These are phyloP conservation scores for Fusarium coffeatum DNA, from an alignment of 2,329 filamentous ascomycete genomes.

Conservation along the genomic window DNA sequence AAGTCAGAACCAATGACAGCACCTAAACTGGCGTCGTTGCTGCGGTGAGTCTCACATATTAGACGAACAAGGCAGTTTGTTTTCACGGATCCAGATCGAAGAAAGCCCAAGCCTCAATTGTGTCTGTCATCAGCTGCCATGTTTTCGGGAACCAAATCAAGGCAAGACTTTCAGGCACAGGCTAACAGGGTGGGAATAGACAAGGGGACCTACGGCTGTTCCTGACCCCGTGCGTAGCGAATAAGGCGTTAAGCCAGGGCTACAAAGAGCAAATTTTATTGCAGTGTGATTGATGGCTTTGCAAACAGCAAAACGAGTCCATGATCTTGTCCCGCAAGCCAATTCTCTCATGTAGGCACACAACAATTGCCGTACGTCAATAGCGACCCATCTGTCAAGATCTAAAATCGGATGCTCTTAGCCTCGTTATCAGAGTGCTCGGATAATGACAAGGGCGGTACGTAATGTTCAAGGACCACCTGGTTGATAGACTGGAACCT, in stretches of 20 bases:
- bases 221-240: conserved; percentile 34
- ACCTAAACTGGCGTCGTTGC: conserved; percentile 18
- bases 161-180: conserved; percentile 23
- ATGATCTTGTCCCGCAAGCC: not conserved
- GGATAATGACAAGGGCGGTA: conserved; percentile 23
- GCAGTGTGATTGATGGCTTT: not conserved
- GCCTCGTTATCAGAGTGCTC: conserved; percentile 14
- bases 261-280: not conserved
- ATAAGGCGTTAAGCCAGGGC: conserved; percentile 11
- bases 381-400: conserved; percentile 28
- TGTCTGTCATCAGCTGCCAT: conserved; percentile 42
- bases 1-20: conserved; percentile 18
- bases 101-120: conserved; percentile 41
- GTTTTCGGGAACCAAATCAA: conserved; percentile 19
- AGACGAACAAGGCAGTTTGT: conserved; percentile 26
- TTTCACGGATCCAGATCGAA: conserved; percentile 33
- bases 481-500: conserved; percentile 16
- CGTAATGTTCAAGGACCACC: conserved; percentile 36
- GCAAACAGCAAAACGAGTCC: conserved; percentile 12
- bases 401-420: conserved; percentile 24
- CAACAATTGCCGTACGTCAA: not conserved
- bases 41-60: conserved; percentile 21
- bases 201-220: conserved; percentile 28
- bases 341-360: not conserved
- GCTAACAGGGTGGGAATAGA: conserved; percentile 25